phyloP scores from a whole-genome alignment of 805 yeast species.

The Yarrowia sp. region DNA sequence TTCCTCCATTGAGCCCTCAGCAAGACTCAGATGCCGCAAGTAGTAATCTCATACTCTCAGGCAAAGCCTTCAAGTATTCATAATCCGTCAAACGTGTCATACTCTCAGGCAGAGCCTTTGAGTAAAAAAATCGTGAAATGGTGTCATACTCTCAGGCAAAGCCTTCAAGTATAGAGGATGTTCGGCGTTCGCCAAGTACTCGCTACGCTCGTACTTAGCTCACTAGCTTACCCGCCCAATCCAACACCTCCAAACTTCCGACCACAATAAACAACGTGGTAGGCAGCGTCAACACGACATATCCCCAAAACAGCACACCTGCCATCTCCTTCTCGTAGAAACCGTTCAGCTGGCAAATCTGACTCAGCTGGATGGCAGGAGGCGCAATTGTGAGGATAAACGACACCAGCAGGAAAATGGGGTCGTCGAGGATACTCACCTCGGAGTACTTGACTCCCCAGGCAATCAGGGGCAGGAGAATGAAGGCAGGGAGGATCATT shows the following conservation, averaged over 20 bases:
- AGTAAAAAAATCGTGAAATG: too few relatives aligned
- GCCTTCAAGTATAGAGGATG: too few relatives aligned
- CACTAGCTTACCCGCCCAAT: slow-evolving; percentile 54
- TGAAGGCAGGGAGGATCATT: slow-evolving; percentile 65
- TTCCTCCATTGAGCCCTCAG: too few relatives aligned
- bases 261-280: slow-evolving; percentile 64
- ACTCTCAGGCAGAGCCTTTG: too few relatives aligned
- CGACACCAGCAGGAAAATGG: slow-evolving; percentile 65
- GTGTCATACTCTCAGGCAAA: too few relatives aligned
- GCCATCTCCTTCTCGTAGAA: slow-evolving; percentile 71
- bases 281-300: slow-evolving; percentile 66
- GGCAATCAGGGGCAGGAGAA: slow-evolving; percentile 62
- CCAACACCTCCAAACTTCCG: slow-evolving; percentile 59
- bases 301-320: slow-evolving; percentile 71
- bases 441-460: slow-evolving; percentile 59
- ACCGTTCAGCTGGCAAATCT: slow-evolving; percentile 66
- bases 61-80: too few relatives aligned
- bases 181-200: too few relatives aligned
- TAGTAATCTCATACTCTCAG: too few relatives aligned
- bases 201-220: neutral
- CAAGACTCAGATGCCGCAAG: too few relatives aligned
- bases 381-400: slow-evolving; percentile 68
- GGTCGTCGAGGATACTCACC: slow-evolving; percentile 59
- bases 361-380: slow-evolving; percentile 72
- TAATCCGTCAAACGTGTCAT: too few relatives aligned